Evolutionary conservation across 176 grass and related monocot species (phyloP).

Genomic region (Poa annua): DNA sequence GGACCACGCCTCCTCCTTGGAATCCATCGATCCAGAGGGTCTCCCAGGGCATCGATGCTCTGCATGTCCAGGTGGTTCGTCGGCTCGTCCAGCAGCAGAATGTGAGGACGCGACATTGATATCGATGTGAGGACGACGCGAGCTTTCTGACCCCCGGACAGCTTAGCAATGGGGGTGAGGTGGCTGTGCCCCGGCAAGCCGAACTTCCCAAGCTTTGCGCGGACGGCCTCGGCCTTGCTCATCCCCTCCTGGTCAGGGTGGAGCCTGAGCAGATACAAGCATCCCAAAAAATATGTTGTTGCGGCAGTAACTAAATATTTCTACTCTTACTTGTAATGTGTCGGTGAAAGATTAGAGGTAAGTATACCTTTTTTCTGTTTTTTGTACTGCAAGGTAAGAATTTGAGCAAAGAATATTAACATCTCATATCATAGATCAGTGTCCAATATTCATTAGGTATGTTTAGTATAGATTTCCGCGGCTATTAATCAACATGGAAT

Average conservation of each 20-base stretch:
- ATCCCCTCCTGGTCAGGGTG: slow-evolving; percentile 76
- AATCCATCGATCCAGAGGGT: slow-evolving; percentile 67
- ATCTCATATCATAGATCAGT: too few relatives aligned
- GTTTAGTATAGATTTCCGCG: neutral
- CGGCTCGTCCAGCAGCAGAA: slow-evolving; percentile 67
- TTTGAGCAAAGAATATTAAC: neutral
- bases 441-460: neutral
- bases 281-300: slow-evolving; percentile 88
- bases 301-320: slow-evolving; percentile 91
- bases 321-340: slow-evolving; percentile 89
- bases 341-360: slow-evolving; percentile 24
- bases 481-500: neutral
- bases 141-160: slow-evolving; percentile 73
- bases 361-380: slow-evolving; percentile 10
- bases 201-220: slow-evolving; percentile 62
- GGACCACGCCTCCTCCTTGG: slow-evolving; percentile 67
- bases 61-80: slow-evolving; percentile 82
- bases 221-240: slow-evolving; percentile 67
- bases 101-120: slow-evolving; percentile 41
- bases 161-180: slow-evolving; percentile 63
- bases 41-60: slow-evolving; percentile 63
- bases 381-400: slow-evolving; percentile 4
- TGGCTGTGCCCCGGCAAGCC: slow-evolving; percentile 41
- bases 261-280: slow-evolving; percentile 63
- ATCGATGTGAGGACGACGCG: slow-evolving; percentile 60